Base-by-base conservation (phyloP, 2,329 filamentous ascomycete species). In the Neopestalotiopsis sp. region DNA sequence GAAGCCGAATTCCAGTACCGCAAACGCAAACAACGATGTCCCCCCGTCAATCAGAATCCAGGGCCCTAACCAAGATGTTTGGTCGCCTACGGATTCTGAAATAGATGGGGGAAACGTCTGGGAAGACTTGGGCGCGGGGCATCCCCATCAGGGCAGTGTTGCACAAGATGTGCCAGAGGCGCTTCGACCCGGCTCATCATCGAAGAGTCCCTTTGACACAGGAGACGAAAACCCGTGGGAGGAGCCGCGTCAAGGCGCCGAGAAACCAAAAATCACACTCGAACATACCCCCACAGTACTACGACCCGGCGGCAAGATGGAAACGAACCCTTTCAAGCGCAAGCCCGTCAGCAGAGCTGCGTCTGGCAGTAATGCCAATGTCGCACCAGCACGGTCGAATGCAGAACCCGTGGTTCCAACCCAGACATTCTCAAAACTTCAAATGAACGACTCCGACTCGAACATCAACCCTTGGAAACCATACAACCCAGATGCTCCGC, bases 271-370 rank as follows among this genome's bases (percentile, higher is more conserved):
- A 20, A 65, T 70, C 32, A 72, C 74, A 17, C 66, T 70, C 17
- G 69, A 74, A n/a, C 70, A 74, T n/a, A 74, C 79, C 32, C 80
- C 79, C 2, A 74, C 73, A 14, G 70, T 76, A 7, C 71, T 82
- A 49, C 74, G 76, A 59, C 80, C 79, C 0, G 79, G 77, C 24
- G 77, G 74, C 9, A 78, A 79, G 49, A 73, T 76, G 32, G 81
- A 85, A 68, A 88, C 86, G 24, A 89, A 89, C 66, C 87, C 87
- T 0, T 89, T 89, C 75, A 86, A 85, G 70, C 84, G 85, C 68
- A 86, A 86, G 71, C 79, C 79, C 4, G 68, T 81, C 4, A 72
- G 73, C 57, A 67, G 66, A 61, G 28, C 28, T 38, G 68, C 69
- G 63, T 65, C 71, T 28, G 65, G 64, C 2, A 32, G n/a, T 17